Evolutionary conservation across 768 basidiomycete genomes (phyloP).

Genomic region (Nidularia sp.): DNA sequence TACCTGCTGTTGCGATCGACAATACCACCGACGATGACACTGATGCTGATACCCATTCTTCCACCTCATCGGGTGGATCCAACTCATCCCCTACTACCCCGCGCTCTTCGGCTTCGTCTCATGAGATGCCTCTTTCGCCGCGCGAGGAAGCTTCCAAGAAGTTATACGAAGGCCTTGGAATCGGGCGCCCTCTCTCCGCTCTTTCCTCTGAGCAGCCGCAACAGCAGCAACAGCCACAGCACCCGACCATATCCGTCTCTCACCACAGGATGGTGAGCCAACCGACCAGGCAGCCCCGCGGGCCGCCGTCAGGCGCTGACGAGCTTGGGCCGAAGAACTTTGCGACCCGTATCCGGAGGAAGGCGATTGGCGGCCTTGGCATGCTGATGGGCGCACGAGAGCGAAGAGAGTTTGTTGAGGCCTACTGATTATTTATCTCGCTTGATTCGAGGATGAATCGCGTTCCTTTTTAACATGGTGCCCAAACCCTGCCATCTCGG

Average conservation of each 20-base stretch:
- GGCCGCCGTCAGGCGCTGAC: constrained; percentile 83
- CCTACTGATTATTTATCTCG: constrained; percentile 39
- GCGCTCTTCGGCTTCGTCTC: constrained; percentile 57
- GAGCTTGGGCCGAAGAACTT: constrained; percentile 88
- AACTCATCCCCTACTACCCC: constrained; percentile 77
- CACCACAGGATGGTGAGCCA: constrained; percentile 64
- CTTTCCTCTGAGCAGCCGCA: constrained; percentile 32
- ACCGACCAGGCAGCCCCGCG: constrained; percentile 81
- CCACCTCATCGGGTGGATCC: constrained; percentile 49
- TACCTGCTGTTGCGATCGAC: constrained; percentile 57
- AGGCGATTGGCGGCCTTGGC: constrained; percentile 79
- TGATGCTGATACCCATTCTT: constrained; percentile 54
- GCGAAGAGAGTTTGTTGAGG: constrained; percentile 71
- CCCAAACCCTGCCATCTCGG: neutral
- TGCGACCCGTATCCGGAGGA: constrained; percentile 78
- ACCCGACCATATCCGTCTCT: constrained; percentile 31
- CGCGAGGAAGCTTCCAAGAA: constrained; percentile 87
- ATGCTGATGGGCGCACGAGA: constrained; percentile 79
- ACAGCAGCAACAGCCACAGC: constrained; percentile 32
- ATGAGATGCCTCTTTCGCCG: constrained; percentile 64
- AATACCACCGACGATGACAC: constrained; percentile 46
- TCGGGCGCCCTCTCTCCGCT: constrained; percentile 62
- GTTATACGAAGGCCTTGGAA: constrained; percentile 84
- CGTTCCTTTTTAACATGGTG: constrained; percentile 6
- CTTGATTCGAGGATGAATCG: constrained; percentile 1